Evolutionary conservation across 768 basidiomycete genomes (phyloP), one percentile per base, ranked within the genome.

Genomic region (Trichaptum fuscoviolaceum): DNA sequence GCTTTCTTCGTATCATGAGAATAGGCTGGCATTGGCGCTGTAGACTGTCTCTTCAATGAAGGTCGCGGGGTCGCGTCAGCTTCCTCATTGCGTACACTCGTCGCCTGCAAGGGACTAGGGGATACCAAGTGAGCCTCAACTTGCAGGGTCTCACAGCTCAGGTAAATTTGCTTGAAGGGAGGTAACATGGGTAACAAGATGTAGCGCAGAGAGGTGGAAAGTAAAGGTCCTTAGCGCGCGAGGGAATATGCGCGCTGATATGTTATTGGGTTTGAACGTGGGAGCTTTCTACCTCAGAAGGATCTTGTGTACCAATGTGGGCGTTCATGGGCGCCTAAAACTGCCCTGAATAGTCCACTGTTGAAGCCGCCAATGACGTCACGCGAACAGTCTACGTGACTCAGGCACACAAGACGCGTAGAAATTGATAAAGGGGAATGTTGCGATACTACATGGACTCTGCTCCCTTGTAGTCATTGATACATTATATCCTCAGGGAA

Each of bases 1-100:
- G 30, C 3, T 61, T 61, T 61, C 59, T 61, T 52, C 42, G 42
- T 61, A 17, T 2, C 5, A 25, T 61, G 25, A 4, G 15, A 25
- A 25, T 61, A 18, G 2, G 6, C 23, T 17, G 12, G 30, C 8
- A 34, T 34, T 15, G 59, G 59, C 15, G 59, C 59, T 25, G 59
- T 61, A 17, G 59, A 25, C 23, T 61, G 59, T 61, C 59, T 61
- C 59, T 61, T 61, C 10, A 61, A 18, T 52, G 42, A 52, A 52
- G 42, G 42, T 12, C 42, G 42, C 42, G 20, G 20, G 20, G 2
- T 52, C 42, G 42, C 42, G 12, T 3, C 42, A 12, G 42, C 20
- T 52, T 52, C 20, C 10, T 52, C 20, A 20, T 52, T 20, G 42
- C 10, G 15, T 52, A 52, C 42, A 52, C 20, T 52, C 42, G 42